phyloP scores from a whole-genome alignment of 2,329 filamentous ascomycete genomes.

The Fusarium liriodendri region DNA sequence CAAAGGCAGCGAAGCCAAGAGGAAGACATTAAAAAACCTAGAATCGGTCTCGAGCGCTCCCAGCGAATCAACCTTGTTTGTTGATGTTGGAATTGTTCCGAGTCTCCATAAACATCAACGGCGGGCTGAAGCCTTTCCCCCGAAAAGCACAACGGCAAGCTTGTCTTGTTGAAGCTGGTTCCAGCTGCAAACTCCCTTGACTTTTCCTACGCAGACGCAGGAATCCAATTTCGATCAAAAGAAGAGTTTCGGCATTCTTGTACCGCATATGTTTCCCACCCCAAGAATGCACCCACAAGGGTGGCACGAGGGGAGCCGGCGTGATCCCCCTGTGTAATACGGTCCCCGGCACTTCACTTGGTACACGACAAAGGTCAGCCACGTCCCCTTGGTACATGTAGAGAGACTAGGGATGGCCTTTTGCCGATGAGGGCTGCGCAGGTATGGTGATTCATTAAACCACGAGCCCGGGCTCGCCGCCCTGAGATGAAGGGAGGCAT shows the following conservation, averaged over 20 bases:
- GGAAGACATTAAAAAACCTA: conserved; percentile 4
- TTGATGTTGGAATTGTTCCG: background rate
- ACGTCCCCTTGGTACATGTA: conserved; percentile 10
- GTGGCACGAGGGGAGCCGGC: conserved; percentile 22
- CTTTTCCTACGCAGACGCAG: background rate
- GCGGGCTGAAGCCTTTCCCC: conserved; percentile 13
- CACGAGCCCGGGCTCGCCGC: conserved; percentile 10
- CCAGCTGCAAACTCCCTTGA: conserved; percentile 5
- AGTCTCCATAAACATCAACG: conserved; percentile 20
- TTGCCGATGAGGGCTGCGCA: background rate
- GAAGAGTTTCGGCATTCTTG: conserved; percentile 11
- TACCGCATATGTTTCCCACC: conserved; percentile 22
- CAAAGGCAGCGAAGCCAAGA: background rate
- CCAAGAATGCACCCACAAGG: conserved; percentile 22
- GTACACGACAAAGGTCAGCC: conserved; percentile 2
- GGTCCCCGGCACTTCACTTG: background rate
- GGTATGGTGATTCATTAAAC: conserved; percentile 40
- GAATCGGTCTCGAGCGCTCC: conserved; percentile 10
- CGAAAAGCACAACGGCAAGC: background rate
- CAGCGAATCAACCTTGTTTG: conserved; percentile 5
- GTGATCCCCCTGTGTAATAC: conserved; percentile 25
- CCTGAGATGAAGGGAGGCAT: conserved; percentile 32
- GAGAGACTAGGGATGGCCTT: conserved; percentile 7
- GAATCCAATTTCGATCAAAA: conserved; percentile 28
- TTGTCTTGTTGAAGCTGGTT: conserved; percentile 1